Conservation (phyloP, 495 filamentous ascomycete genomes). For the Podospora pseudocomata region DNA sequence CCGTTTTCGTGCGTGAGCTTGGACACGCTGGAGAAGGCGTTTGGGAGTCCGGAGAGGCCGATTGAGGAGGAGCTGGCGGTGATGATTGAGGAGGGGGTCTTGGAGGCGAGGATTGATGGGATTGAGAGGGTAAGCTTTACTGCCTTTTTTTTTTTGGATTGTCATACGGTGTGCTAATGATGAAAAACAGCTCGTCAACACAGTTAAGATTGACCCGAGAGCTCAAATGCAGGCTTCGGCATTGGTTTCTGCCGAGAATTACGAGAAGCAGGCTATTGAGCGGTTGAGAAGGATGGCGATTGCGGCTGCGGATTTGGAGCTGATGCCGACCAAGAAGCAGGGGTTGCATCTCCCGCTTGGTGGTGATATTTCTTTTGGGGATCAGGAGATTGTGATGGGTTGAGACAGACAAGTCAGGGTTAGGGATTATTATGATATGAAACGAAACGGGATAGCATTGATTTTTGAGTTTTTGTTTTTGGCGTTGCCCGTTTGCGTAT, state of each 20-base stretch:
- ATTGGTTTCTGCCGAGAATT: constrained; percentile 62
- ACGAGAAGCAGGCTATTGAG: constrained; percentile 68
- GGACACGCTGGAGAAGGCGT: constrained; percentile 64
- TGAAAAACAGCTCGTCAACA: constrained; percentile 57
- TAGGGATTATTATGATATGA: background rate
- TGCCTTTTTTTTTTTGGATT: background rate
- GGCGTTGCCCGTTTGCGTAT: background rate
- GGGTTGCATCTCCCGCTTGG: background rate
- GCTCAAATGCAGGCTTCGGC: constrained; percentile 62
- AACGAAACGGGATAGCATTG: background rate
- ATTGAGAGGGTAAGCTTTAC: constrained; percentile 60
- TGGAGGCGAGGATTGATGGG: constrained; percentile 82
- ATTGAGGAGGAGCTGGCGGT: constrained; percentile 72
- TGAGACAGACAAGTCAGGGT: constrained; percentile 10
- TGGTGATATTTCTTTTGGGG: background rate
- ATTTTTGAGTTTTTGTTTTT: background rate
- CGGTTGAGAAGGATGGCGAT: constrained; percentile 73
- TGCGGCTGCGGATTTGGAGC: constrained; percentile 67
- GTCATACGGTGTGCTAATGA: background rate
- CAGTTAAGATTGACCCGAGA: constrained; percentile 61
- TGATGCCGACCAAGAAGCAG: constrained; percentile 42
- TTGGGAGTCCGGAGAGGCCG: constrained; percentile 50
- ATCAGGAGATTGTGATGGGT: constrained; percentile 1
- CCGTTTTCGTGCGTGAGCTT: constrained; percentile 75
- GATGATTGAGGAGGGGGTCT: constrained; percentile 67